Conservation (phyloP, 257 asterid genomes). For the Lycium barbarum region DNA sequence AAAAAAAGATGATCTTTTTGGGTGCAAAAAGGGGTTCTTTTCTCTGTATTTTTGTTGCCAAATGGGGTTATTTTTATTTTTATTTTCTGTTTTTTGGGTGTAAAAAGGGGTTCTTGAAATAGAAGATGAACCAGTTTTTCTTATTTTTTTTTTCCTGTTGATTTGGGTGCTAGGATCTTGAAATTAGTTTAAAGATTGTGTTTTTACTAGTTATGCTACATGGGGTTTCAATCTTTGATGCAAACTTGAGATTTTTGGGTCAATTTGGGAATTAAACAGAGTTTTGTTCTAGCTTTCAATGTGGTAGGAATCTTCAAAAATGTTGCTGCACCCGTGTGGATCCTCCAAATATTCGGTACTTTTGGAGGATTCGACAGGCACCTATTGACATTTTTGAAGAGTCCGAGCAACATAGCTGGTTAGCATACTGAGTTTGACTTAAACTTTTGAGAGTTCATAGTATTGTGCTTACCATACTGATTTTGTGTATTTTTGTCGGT, state of each 20-base stretch:
- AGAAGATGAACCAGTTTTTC: not conserved
- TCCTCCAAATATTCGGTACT: not conserved
- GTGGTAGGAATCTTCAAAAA: not conserved
- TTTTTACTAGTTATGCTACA: not conserved
- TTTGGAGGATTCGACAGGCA: not conserved
- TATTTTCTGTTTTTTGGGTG: not conserved
- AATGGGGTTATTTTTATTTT: not conserved
- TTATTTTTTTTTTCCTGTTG: not conserved
- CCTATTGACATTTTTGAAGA: too few relatives aligned
- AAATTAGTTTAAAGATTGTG: not conserved
- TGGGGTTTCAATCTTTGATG: not conserved
- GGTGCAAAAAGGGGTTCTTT: not conserved
- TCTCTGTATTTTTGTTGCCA: not conserved
- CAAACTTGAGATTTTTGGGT: not conserved
- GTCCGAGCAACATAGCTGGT: not conserved
- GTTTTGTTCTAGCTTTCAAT: not conserved
- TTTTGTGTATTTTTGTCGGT: not conserved
- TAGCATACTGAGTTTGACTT: not conserved
- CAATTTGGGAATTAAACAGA: not conserved
- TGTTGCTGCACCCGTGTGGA: not conserved
- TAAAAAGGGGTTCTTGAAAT: not conserved
- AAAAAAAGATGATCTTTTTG: not conserved
- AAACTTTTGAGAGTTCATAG: not conserved
- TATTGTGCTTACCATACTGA: not conserved
- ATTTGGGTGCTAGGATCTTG: conserved; percentile 18